Conservation (phyloP, 768 basidiomycete genomes). For the Boletus huronensis region DNA sequence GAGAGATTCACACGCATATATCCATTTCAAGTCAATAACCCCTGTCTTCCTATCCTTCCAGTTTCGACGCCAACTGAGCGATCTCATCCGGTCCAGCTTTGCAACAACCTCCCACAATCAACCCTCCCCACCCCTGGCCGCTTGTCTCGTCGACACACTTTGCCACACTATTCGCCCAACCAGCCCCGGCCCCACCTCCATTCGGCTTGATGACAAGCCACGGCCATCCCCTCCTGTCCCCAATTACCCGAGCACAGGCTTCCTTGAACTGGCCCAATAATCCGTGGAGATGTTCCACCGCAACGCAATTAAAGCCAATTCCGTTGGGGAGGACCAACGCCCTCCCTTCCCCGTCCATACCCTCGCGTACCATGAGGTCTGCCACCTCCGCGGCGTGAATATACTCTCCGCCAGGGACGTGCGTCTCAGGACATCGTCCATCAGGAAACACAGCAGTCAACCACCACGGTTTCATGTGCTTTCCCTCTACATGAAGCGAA, state of each 20-base stretch:
- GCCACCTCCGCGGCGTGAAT: conserved; percentile 42
- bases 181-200: conserved; percentile 43
- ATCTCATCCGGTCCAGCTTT: conserved; percentile 56
- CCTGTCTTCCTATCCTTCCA: conserved; percentile 3
- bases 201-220: conserved; percentile 74
- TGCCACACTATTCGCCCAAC: conserved; percentile 38
- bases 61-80: conserved; percentile 4
- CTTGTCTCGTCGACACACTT: conserved; percentile 21
- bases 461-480: conserved; percentile 65
- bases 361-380: conserved; percentile 34
- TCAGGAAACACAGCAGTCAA: conserved; percentile 61
- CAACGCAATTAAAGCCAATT: conserved; percentile 76
- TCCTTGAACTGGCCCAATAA: conserved; percentile 39
- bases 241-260: conserved; percentile 13
- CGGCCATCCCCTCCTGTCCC: conserved; percentile 28
- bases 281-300: conserved; percentile 38
- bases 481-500: conserved; percentile 17
- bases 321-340: conserved; percentile 41
- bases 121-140: conserved; percentile 40
- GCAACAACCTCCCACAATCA: conserved; percentile 72
- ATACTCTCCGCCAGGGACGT: conserved; percentile 20
- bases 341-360: conserved; percentile 7
- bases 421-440: conserved; percentile 44
- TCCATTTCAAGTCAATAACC: conserved; percentile 5
- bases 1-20: conserved; percentile 13